Conservation (phyloP, 768 basidiomycete species). For the Candolleomyces efflorescens region DNA sequence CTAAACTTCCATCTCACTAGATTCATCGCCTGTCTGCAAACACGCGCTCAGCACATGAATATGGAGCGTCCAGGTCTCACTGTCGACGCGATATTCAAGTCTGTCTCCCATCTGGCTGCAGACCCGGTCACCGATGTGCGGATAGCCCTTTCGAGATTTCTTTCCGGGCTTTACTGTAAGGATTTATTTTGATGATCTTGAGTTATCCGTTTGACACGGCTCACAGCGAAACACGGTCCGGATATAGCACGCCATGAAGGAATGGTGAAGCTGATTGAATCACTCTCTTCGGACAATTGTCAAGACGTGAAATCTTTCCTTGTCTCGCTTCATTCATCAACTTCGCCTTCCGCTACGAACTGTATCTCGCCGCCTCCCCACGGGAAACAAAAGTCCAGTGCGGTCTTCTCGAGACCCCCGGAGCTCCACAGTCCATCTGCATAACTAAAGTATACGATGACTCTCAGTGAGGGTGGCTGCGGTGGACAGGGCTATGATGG, state of each 20-base stretch:
- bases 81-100: constrained; percentile 46
- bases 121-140: constrained; percentile 82
- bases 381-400: too few relatives aligned
- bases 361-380: too few relatives aligned
- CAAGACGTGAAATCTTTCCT: constrained; percentile 16
- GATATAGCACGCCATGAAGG: too few relatives aligned
- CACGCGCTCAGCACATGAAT: constrained; percentile 38
- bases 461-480: too few relatives aligned
- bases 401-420: too few relatives aligned
- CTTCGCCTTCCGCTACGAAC: not conserved
- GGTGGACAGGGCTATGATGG: too few relatives aligned
- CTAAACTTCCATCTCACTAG: constrained; percentile 34
- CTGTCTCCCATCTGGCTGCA: constrained; percentile 49
- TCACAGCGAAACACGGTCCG: not conserved
- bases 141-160: constrained; percentile 77
- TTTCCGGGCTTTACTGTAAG: constrained; percentile 55
- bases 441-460: too few relatives aligned
- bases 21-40: constrained; percentile 71
- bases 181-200: constrained; percentile 11
- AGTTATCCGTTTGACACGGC: constrained; percentile 7
- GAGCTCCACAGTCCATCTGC: too few relatives aligned
- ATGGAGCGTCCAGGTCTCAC: constrained; percentile 31
- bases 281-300: constrained; percentile 52
- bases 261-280: constrained; percentile 25
- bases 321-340: not conserved